Evolutionary conservation across 352 stramenopile genomes (phyloP), one percentile per base, ranked within the genome.

Genomic region (Phytophthora chlamydospora): DNA sequence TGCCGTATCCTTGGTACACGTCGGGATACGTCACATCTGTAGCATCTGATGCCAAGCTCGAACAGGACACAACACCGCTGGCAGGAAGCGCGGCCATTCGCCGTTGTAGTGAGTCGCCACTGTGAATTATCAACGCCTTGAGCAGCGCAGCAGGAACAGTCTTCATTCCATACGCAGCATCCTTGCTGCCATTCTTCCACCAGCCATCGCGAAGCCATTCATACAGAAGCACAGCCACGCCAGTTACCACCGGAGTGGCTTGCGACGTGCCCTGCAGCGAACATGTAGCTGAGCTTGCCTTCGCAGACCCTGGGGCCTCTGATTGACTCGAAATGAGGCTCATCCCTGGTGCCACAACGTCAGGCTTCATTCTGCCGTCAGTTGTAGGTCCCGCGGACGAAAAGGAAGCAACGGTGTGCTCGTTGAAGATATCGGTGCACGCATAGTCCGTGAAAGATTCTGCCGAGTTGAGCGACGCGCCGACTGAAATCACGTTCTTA

Each of bases 291-390:
- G 63, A 66, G 0, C 80, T 87, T 50, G 89, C 83, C 39, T 49
- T 68, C 7, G 75, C 84, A 14, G 76, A 83, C 8, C 80, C 83
- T 9, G 78, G 75, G 9, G 70, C 59, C 44, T 81, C 68, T 8
- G 87, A 93, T 44, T 84, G 75, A 45, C 86, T 90, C 19, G 88
- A 96, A 13, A 78, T 75, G 10, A 96, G 61, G 19, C 80, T 75
- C 76, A 95, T 93, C 12, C 90, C 90, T 0, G 90, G 90, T 2
- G 85, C 88, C 6, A 96, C 78, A 14, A 97, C 70, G 21, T 97
- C 90, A 11, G 90, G 90, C 63, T 97, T 97, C 40, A 96, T 68
- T 19, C 90, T 76, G 6, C 80, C 80, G 63, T 97, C 89, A 1
- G 72, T 78, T 2, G 90, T 97, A 1, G 89, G 89, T 0, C 90